phyloP scores from a whole-genome alignment of 2,329 filamentous ascomycete genomes.

The Fusarium cicatricum region DNA sequence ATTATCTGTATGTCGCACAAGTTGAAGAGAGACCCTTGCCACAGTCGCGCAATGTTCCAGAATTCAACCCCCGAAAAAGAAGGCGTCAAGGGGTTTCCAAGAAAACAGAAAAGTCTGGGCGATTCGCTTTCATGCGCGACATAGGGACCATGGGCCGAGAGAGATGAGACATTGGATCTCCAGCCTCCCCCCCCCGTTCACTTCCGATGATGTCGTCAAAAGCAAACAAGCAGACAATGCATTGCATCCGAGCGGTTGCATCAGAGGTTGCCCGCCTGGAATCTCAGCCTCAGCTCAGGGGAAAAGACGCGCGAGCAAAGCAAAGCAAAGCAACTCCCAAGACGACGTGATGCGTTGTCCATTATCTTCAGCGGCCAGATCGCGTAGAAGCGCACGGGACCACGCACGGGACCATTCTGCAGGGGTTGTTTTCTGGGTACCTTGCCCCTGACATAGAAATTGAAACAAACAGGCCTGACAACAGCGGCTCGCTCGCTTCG shows the following conservation, averaged over 20 bases:
- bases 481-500: constrained; percentile 12
- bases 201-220: constrained; percentile 5
- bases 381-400: background rate
- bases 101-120: background rate
- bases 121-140: constrained; percentile 23
- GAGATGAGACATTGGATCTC: constrained; percentile 17
- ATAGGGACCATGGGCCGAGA: background rate
- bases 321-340: background rate
- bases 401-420: background rate
- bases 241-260: background rate
- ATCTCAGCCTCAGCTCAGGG: constrained; percentile 13
- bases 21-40: constrained; percentile 11
- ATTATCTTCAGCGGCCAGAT: no score
- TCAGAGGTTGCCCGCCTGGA: background rate
- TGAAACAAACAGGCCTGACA: background rate
- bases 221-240: background rate
- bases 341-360: constrained; percentile 13
- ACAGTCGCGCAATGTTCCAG: constrained; percentile 10
- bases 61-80: background rate
- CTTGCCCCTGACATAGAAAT: background rate
- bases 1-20: constrained; percentile 19
- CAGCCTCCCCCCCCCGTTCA: constrained; percentile 7
- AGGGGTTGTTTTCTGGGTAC: background rate
- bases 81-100: no score
- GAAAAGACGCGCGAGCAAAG: constrained; percentile 3